Evolutionary conservation across 129 eudicot species (phyloP), one percentile per base, ranked within the genome.

Genomic region (Centella asiatica): DNA sequence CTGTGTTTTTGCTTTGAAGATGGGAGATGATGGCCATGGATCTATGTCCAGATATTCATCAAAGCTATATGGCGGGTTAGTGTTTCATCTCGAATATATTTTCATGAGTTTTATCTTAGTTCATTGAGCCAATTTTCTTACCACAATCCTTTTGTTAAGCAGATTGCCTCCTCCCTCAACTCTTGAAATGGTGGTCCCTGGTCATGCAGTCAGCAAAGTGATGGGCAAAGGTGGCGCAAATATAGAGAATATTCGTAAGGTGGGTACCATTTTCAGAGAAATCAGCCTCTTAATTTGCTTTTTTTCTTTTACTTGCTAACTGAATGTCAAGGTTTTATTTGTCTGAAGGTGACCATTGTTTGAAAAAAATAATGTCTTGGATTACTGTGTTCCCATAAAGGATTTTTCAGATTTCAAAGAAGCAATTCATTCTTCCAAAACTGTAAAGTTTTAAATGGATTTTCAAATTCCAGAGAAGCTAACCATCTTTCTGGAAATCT

Each of bases 221-320:
- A 65, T 92, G 76, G 99, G 99, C 44, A 92, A 78, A 84, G 90
- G 94, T 67, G 99, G 99, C 48, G 80, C 81, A n/a, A 92, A 92
- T 65, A 69, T 92, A 33, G 94, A 80, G 28, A 92, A 92, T 65
- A 84, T 92, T 15, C 88, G 99, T 4, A 85, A 87, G 96, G 98
- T 92, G 64, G 51, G 60, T 44, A n/a, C n/a, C n/a, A n/a, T n/a
- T n/a, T n/a, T n/a, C n/a, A n/a, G n/a, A n/a, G n/a, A n/a, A n/a
- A n/a, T n/a, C n/a, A n/a, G n/a, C n/a, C n/a, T n/a, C n/a, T n/a
- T n/a, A n/a, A n/a, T n/a, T n/a, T n/a, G n/a, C n/a, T n/a, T n/a
- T n/a, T n/a, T n/a, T n/a, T n/a, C n/a, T n/a, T n/a, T n/a, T n/a
- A n/a, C n/a, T n/a, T n/a, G n/a, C n/a, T n/a, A n/a, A n/a, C n/a